Percentiles rank a stretch among this genome's conserved stretches.
These are phyloP conservation scores for Suhomyces pyralidae DNA, from an alignment of 805 yeast genomes.

Conservation along the genomic window DNA sequence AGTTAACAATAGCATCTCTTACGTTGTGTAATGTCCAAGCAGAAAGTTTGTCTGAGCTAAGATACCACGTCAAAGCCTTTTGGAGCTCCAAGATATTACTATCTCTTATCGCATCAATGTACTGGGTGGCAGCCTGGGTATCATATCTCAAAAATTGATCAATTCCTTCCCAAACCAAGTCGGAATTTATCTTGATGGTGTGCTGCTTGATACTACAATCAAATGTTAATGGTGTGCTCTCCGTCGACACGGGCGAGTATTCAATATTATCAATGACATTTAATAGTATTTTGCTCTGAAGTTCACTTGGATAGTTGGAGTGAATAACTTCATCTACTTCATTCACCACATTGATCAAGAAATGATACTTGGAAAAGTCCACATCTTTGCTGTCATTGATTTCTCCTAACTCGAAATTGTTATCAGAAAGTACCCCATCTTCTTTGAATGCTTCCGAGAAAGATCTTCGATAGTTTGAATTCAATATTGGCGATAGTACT, in stretches of 20 bases:
- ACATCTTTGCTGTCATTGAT: slow-evolving; percentile 11
- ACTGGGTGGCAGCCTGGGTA: slow-evolving; percentile 29
- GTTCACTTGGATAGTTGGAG: slow-evolving; percentile 8
- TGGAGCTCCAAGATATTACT: slow-evolving; percentile 36
- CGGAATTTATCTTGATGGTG: slow-evolving; percentile 32
- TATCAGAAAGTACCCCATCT: slow-evolving; percentile 10
- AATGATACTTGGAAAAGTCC: slow-evolving; percentile 15
- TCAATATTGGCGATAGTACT: slow-evolving; percentile 31
- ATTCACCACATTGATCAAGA: slow-evolving; percentile 20
- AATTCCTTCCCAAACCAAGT: slow-evolving; percentile 27
- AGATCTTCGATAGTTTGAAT: slow-evolving; percentile 22
- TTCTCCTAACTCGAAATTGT: slow-evolving; percentile 16
- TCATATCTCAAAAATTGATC: slow-evolving; percentile 26
- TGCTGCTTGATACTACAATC: slow-evolving; percentile 16
- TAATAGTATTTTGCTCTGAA: slow-evolving; percentile 25
- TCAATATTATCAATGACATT: slow-evolving; percentile 38
- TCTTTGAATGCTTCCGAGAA: slow-evolving; percentile 13
- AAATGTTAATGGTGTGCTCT: slow-evolving; percentile 24
- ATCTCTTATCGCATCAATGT: slow-evolving; percentile 25
- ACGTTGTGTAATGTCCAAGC: slow-evolving; percentile 19
- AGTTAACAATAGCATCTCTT: slow-evolving; percentile 9
- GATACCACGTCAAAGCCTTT: slow-evolving; percentile 29
- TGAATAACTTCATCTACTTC: slow-evolving; percentile 15
- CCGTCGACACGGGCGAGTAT: slow-evolving; percentile 35
- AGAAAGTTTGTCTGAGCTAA: slow-evolving; percentile 21